phyloP scores from a whole-genome alignment of 1,284 basidiomycete genomes.

The Lentinus polychrous region DNA sequence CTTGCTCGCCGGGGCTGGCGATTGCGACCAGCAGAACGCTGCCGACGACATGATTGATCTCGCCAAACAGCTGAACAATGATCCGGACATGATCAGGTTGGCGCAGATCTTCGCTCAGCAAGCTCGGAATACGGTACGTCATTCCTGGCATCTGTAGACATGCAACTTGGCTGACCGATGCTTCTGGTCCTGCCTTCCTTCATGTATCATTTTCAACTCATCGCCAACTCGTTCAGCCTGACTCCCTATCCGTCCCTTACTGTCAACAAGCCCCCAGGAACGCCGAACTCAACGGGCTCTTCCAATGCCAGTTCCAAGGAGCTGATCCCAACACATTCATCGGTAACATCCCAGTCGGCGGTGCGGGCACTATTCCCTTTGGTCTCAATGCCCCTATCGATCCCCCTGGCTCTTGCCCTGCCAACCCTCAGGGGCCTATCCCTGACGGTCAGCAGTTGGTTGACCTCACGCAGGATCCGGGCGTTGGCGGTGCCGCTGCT shows the following conservation, averaged over 20 bases:
- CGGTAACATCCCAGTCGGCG: conserved; percentile 22
- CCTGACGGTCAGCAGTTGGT: conserved; percentile 46
- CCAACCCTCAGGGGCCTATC: conserved; percentile 30
- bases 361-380: conserved; percentile 31
- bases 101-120: conserved; percentile 58
- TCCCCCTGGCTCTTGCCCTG: conserved; percentile 35
- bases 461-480: conserved; percentile 37
- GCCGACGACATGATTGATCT: conserved; percentile 57
- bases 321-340: conserved; percentile 28
- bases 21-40: conserved; percentile 57
- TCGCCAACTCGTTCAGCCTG: conserved; percentile 26
- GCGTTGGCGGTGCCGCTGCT: conserved; percentile 16
- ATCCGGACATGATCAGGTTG: conserved; percentile 48
- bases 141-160: neutral
- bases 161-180: neutral
- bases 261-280: conserved; percentile 35
- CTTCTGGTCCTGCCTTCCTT: neutral
- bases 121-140: conserved; percentile 38
- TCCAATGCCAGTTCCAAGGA: conserved; percentile 36
- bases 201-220: neutral
- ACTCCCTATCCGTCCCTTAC: conserved; percentile 30
- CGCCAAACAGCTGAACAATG: conserved; percentile 48
- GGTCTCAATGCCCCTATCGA: conserved; percentile 25
- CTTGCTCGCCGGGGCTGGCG: conserved; percentile 46
- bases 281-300: conserved; percentile 33